Evolutionary conservation across 1,139 yeast genomes (phyloP).

Genomic region (Kodamaea fungicola): DNA sequence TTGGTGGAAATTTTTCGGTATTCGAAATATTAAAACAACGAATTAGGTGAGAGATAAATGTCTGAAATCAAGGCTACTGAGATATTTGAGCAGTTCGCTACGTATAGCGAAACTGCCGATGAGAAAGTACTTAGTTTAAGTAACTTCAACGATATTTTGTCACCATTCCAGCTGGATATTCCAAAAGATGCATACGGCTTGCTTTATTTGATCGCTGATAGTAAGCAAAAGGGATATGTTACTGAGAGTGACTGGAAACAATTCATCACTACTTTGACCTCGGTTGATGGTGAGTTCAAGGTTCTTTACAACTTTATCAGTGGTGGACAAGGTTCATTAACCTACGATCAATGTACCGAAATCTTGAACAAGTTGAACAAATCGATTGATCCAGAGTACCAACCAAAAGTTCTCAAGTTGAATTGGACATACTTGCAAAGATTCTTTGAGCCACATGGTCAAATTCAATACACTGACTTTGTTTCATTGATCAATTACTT

Average conservation of each 20-base stretch:
- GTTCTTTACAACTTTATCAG: slow-evolving; percentile 32
- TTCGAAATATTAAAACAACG: slow-evolving; percentile 1
- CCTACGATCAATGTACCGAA: slow-evolving; percentile 39
- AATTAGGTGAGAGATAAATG: slow-evolving; percentile 5
- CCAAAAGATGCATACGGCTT: slow-evolving; percentile 42
- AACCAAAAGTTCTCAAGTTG: slow-evolving; percentile 40
- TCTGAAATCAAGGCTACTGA: slow-evolving; percentile 34
- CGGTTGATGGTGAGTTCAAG: slow-evolving; percentile 57
- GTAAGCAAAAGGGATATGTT: slow-evolving; percentile 58
- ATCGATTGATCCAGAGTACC: slow-evolving; percentile 42
- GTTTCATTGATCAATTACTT: slow-evolving; percentile 41
- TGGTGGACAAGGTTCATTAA: slow-evolving; percentile 9
- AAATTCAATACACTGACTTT: slow-evolving; percentile 38
- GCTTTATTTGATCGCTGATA: slow-evolving; percentile 64
- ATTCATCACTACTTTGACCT: slow-evolving; percentile 53
- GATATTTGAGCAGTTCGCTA: slow-evolving; percentile 40
- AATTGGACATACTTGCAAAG: slow-evolving; percentile 45
- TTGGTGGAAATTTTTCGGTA: background rate
- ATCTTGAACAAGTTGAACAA: slow-evolving; percentile 37
- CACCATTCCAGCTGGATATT: slow-evolving; percentile 43
- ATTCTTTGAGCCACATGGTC: slow-evolving; percentile 41
- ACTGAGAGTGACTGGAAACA: slow-evolving; percentile 57
- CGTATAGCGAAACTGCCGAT: slow-evolving; percentile 18
- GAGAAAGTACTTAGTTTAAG: slow-evolving; percentile 30
- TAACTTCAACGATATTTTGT: slow-evolving; percentile 37